Base-by-base conservation (phyloP, 768 basidiomycete species). In the Naganishia vaughanmartiniae region DNA sequence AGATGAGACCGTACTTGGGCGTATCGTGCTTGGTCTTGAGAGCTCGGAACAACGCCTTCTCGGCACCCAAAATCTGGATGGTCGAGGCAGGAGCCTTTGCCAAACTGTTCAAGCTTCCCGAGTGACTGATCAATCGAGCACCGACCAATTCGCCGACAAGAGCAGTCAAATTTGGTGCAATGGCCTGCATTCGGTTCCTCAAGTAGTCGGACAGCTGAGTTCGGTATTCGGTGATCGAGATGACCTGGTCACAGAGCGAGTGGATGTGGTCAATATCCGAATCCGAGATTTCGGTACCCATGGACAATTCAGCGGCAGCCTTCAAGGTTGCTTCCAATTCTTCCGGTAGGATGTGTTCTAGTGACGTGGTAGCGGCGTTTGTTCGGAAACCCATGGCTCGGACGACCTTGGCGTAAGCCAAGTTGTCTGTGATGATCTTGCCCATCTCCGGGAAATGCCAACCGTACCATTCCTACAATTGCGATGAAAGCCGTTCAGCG, bases 371-470 rank as follows among this genome's bases (percentile, higher is more conserved):
- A 30, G 87, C 84, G 42, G 93, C 92, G 82, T 95, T 96, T 75
- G 94, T 94, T 75, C 96, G 91, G 87, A 97, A 93, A 88, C 91
- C 96, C 94, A 99, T 95, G 39, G 86, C 82, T 68, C 89, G 90
- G 76, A 99, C 88, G 70, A 90, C 89, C 84, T 93, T 96, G 71
- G 96, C 94, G 81, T 98, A 98, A 24, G 95, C 94, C 70, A 94
- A 83, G 83, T 96, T 99, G 85, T 99, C 96, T 71, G 89, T 87
- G 74, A 99, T 90, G 80, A 99, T 98, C 84, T 97, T 98, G 70
- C 89, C 90, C 90, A 99, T 91, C 83, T 99, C 96, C 5, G 96
- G 96, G 86, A 99, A 99, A 84, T 99, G 96, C 96, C 96, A 99
- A 45, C 96, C 96, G 77, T 99, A 99, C 96, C 96, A 99, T 87